These are phyloP conservation scores for Pseudogymnoascus sp. DNA, from an alignment of 2,329 filamentous ascomycete species.

Conservation along the genomic window DNA sequence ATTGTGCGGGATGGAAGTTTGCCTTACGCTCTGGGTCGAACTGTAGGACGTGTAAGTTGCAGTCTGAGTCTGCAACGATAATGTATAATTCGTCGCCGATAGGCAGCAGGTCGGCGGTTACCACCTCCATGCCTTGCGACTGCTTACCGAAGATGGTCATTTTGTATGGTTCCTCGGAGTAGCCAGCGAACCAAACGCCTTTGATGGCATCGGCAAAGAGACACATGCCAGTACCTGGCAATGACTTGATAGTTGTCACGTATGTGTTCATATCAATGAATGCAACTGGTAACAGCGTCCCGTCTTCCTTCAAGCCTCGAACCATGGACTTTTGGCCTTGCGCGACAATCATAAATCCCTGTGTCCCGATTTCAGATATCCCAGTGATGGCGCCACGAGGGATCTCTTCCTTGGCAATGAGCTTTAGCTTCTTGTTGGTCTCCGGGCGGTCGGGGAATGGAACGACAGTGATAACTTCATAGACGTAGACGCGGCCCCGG, in stretches of 20 bases:
- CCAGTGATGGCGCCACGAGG: conserved; percentile 86
- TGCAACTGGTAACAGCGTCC: conserved; percentile 82
- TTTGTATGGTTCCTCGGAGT: conserved; percentile 93
- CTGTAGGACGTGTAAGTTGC: conserved; percentile 80
- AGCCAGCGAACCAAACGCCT: conserved; percentile 92
- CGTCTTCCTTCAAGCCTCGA: conserved; percentile 89
- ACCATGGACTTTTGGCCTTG: conserved; percentile 99
- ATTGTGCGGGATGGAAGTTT: conserved; percentile 29
- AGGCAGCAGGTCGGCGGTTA: conserved; percentile 81
- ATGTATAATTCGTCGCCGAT: conserved; percentile 78
- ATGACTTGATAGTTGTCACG: conserved; percentile 75
- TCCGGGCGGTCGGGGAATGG: conserved; percentile 81
- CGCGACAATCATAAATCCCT: conserved; percentile 80
- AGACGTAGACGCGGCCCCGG: conserved; percentile 79
- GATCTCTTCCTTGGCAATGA: conserved; percentile 83
- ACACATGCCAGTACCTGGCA: conserved; percentile 77
- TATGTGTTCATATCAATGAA: conserved; percentile 98
- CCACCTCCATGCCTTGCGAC: conserved; percentile 66
- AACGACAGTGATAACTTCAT: conserved; percentile 85
- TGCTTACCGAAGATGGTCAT: conserved; percentile 91
- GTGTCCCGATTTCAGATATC: conserved; percentile 74
- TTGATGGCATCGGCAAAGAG: conserved; percentile 86
- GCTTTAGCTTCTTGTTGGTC: conserved; percentile 76
- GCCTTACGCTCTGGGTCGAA: conserved; percentile 82
- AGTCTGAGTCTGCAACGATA: conserved; percentile 74